Conservation (phyloP, 495 filamentous ascomycete species). For the Penicillium malachiteum region DNA sequence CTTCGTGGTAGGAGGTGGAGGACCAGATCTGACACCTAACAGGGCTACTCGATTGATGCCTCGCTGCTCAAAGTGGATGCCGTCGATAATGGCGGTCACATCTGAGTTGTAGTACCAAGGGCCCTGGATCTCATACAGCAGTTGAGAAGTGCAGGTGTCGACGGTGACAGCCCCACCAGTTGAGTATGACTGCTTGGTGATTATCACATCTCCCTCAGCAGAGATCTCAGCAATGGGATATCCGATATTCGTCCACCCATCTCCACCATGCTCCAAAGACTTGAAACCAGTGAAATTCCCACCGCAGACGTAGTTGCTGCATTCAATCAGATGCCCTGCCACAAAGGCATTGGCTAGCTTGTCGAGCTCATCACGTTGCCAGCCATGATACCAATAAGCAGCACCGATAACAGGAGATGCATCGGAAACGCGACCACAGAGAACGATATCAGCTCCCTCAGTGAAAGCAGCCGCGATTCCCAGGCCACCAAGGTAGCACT, state of each 20-base stretch:
- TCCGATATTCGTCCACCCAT: slow-evolving; percentile 48
- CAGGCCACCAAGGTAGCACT: slow-evolving; percentile 52
- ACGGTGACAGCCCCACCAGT: slow-evolving; percentile 41
- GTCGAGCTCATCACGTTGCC: slow-evolving; percentile 43
- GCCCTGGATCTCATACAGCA: slow-evolving; percentile 63
- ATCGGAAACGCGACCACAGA: slow-evolving; percentile 57
- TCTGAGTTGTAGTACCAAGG: slow-evolving; percentile 57
- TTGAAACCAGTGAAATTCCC: slow-evolving; percentile 61
- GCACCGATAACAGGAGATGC: slow-evolving; percentile 54
- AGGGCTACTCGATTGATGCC: slow-evolving; percentile 36
- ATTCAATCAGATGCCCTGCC: slow-evolving; percentile 57
- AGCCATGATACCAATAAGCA: slow-evolving; percentile 49
- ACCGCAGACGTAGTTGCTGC: slow-evolving; percentile 54
- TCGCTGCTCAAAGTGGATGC: slow-evolving; percentile 47
- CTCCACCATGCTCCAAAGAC: slow-evolving; percentile 32
- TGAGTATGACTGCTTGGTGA: slow-evolving; percentile 40
- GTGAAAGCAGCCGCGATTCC: slow-evolving; percentile 50
- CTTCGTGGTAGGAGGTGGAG: slow-evolving; percentile 56
- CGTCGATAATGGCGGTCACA: slow-evolving; percentile 51
- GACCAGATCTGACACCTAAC: slow-evolving; percentile 28
- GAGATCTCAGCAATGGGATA: slow-evolving; percentile 61
- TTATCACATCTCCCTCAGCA: slow-evolving; percentile 44
- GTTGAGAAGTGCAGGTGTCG: slow-evolving; percentile 53
- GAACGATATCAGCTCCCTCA: slow-evolving; percentile 56
- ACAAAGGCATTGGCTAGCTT: slow-evolving; percentile 53